Evolutionary conservation across 257 asterid genomes (phyloP), one percentile per base, ranked within the genome.

Genomic region (Solanum clarkiae): DNA sequence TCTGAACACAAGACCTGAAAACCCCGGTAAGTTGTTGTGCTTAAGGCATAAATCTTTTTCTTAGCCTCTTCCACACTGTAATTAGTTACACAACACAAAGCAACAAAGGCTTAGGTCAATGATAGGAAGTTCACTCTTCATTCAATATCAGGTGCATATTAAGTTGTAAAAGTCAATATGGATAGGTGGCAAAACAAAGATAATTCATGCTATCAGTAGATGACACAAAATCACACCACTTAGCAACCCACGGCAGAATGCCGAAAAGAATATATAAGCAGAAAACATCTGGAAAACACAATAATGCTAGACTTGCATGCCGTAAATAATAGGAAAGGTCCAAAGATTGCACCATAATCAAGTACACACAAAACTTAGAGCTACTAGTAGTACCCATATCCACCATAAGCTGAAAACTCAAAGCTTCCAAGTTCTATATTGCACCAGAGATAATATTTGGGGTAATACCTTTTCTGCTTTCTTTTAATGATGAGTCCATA

Each of bases 21-120:
- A 69, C 99, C 99, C 49, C 90, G 86, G 86, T 95, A 97, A 16
- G 94, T 93, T 2, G 99, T 93, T 7, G 98, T 97, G 85, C 98
- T 93, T 45, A 93, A 91, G 40, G 99, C 97, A 90, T 97, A 97
- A 70, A 97, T 92, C 87, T 81, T 97, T 93, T 95, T 93, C 92
- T 94, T 97, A 60, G 99, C 98, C 92, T 95, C 98, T 85, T 97
- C 98, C 85, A 93, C 93, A 63, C 99, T 95, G 94, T 69, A 89
- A 47, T 84, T 13, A 69, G 68, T 68, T 32, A 84, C 40, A 84
- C 80, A 84, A 86, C 49, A 68, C 42, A 20, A 26, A 74, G 49
- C 49, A 40, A 4, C 57, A 55, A 56, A 42, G 26, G 12, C 16
- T 45, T 59, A 59, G 15, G 59, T 63, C 18, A 82, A 12, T 44